Conservation (phyloP, 371 early-diverging fungal species). For the Phascolomyces articulosus region DNA sequence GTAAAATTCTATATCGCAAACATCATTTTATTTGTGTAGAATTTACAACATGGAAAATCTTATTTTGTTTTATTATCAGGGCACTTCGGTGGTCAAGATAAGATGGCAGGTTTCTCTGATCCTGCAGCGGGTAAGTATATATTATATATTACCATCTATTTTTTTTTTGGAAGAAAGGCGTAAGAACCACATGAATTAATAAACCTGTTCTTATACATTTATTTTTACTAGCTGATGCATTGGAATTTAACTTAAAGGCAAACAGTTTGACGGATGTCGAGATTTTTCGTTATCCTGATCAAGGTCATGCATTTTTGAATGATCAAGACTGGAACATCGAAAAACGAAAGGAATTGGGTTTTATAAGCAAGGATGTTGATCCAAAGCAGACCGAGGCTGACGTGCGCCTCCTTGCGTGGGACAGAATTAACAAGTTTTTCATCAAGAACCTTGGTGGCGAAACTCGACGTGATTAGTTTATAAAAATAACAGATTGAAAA, state of each 20-base stretch:
- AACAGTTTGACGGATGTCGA: constrained; percentile 27
- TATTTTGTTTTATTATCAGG: too few species aligned
- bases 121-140: constrained; percentile 30
- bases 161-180: too few species aligned
- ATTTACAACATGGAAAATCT: too few species aligned
- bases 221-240: constrained; percentile 22
- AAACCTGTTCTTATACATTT: too few species aligned
- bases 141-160: too few species aligned
- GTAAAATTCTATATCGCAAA: too few species aligned
- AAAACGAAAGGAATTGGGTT: constrained; percentile 44
- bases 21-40: too few species aligned
- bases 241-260: constrained; percentile 24
- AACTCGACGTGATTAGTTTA: neutral
- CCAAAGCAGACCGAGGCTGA: constrained; percentile 28
- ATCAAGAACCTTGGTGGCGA: constrained; percentile 33
- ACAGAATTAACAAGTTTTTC: constrained; percentile 43
- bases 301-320: constrained; percentile 61
- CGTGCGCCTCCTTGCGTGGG: constrained; percentile 48
- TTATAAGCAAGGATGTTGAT: constrained; percentile 34
- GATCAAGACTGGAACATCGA: constrained; percentile 40
- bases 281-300: constrained; percentile 43
- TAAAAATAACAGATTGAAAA: too few species aligned
- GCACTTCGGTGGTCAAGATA: constrained; percentile 56
- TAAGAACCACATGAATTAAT: too few species aligned
- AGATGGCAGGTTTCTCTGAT: constrained; percentile 46